These are phyloP conservation scores for Talaromyces nanjingensis DNA, from an alignment of 495 filamentous ascomycete species.

Conservation along the genomic window DNA sequence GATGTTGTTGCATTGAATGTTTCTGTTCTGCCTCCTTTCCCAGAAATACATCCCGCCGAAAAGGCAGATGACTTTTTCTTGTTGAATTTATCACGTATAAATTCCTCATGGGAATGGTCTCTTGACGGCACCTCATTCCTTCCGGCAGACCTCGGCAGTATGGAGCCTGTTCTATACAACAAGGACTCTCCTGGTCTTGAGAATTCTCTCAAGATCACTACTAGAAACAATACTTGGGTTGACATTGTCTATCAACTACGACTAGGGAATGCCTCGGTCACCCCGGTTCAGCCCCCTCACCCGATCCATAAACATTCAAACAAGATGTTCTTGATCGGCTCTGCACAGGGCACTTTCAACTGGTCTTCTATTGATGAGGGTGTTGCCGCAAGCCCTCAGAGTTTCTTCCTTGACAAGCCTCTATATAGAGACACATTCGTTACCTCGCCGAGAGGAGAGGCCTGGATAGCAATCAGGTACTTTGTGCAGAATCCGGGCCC, in stretches of 20 bases:
- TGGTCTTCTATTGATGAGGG: slow-evolving; percentile 48
- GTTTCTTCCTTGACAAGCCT: slow-evolving; percentile 50
- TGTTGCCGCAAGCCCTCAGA: slow-evolving; percentile 30
- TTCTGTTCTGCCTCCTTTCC: slow-evolving; percentile 32
- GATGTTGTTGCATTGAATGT: slow-evolving; percentile 34
- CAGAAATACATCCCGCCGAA: slow-evolving; percentile 26
- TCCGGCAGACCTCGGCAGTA: slow-evolving; percentile 25
- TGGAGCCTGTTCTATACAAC: slow-evolving; percentile 43
- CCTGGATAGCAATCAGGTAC: slow-evolving; percentile 50
- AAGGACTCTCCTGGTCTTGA: slow-evolving; percentile 18
- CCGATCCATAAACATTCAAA: slow-evolving; percentile 60
- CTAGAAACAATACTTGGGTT: slow-evolving; percentile 48
- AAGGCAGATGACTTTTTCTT: slow-evolving; percentile 32
- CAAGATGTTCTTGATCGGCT: slow-evolving; percentile 50
- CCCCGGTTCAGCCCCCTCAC: slow-evolving; percentile 37
- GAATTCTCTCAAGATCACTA: slow-evolving; percentile 41
- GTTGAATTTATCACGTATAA: slow-evolving; percentile 28
- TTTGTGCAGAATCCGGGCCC: slow-evolving; percentile 52
- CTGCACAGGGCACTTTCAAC: slow-evolving; percentile 40
- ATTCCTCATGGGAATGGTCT: slow-evolving; percentile 39
- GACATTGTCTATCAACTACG: slow-evolving; percentile 44
- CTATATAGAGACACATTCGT: slow-evolving; percentile 42
- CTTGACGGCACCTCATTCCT: slow-evolving; percentile 31
- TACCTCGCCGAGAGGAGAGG: slow-evolving; percentile 29
- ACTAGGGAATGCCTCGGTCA: slow-evolving; percentile 12